Conservation (phyloP, 495 filamentous ascomycete genomes). For the Neurospora tetrasperma region DNA sequence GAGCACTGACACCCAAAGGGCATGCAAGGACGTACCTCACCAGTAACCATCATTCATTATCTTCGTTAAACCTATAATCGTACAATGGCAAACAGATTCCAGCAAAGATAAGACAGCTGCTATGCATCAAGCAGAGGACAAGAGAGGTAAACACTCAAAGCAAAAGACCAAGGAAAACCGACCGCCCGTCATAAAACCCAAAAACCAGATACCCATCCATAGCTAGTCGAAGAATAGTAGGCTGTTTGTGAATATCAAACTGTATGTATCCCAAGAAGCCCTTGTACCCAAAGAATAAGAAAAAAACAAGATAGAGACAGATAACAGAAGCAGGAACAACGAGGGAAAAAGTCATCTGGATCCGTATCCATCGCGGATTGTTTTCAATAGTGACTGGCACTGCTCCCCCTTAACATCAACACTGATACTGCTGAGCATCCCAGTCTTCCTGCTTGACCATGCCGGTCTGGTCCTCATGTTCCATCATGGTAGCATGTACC, state of each 20-base stretch:
- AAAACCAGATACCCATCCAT: not conserved
- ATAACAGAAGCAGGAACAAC: not conserved
- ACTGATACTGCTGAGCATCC: slow-evolving; percentile 12
- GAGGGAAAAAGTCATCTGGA: not conserved
- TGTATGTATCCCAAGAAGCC: not conserved
- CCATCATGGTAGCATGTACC: slow-evolving; percentile 15
- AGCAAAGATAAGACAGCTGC: not conserved
- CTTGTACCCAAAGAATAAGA: not conserved
- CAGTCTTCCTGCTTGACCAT: slow-evolving; percentile 30
- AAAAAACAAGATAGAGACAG: not conserved
- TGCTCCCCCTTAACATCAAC: not conserved
- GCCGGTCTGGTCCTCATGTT: slow-evolving; percentile 14
- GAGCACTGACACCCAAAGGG: not conserved
- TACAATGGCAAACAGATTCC: not conserved
- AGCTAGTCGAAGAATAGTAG: not conserved
- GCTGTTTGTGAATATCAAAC: not conserved
- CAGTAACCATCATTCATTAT: not conserved
- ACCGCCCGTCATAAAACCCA: not conserved
- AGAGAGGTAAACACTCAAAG: not conserved
- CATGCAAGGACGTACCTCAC: not conserved
- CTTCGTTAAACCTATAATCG: not conserved
- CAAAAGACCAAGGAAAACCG: not conserved
- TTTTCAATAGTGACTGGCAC: not conserved
- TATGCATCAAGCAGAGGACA: not conserved
- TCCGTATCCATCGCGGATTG: not conserved